Evolutionary conservation across 345 rosid species (phyloP).

Genomic region (Arabis alpina): DNA sequence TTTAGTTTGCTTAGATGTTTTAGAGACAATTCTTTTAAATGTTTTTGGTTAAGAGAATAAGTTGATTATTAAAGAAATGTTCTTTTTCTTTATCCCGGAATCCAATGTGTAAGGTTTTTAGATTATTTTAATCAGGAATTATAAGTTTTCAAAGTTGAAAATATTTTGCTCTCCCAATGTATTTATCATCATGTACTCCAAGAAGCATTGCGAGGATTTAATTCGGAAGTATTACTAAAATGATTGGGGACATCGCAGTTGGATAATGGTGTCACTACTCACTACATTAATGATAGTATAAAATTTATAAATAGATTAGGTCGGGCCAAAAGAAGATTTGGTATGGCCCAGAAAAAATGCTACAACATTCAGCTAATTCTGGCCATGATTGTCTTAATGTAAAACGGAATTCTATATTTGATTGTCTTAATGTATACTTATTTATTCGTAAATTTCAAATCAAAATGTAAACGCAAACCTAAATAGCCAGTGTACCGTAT

Average conservation of each 20-base stretch:
- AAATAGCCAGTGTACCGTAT: no score
- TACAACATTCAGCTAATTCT: slow-evolving; percentile 22
- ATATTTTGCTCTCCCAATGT: no score
- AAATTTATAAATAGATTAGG: slow-evolving; percentile 8
- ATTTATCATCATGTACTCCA: not conserved
- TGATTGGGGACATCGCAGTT: not conserved
- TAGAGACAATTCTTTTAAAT: not conserved
- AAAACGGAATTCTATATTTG: not conserved
- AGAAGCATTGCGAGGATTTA: no score
- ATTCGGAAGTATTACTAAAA: not conserved
- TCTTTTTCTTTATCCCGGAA: no score
- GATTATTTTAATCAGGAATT: no score
- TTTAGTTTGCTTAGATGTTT: no score
- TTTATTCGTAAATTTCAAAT: no score
- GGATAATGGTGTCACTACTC: slow-evolving; percentile 27
- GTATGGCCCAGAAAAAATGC: slow-evolving; percentile 34
- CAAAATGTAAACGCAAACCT: no score
- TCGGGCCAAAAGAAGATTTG: slow-evolving; percentile 27
- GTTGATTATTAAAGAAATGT: not conserved
- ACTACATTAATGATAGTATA: slow-evolving; percentile 1
- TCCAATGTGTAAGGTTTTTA: no score
- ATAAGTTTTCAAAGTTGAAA: no score
- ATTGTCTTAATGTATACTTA: no score
- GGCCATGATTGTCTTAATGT: not conserved
- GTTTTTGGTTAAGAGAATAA: slow-evolving; percentile 5